Conservation (phyloP, 805 yeast species). For the Lipomyces anomalus region DNA sequence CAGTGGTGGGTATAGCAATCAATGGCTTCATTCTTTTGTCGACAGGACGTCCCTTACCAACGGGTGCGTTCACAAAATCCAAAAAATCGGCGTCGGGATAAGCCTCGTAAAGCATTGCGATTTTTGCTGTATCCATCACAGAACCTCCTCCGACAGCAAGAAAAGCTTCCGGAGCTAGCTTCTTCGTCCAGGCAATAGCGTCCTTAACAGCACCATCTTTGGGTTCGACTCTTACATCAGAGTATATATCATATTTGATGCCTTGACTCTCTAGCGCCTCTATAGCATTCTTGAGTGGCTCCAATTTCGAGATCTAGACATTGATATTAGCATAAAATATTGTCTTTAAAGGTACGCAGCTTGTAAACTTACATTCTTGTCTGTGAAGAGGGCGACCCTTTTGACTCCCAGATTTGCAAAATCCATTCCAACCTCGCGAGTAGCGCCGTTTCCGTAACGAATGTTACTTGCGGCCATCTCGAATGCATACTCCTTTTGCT, state of each 20-base stretch:
- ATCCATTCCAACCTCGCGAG: conserved; percentile 37
- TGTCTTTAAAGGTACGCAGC: background rate
- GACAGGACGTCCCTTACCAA: conserved; percentile 37
- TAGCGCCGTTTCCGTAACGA: conserved; percentile 38
- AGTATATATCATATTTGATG: conserved; percentile 33
- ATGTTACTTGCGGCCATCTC: conserved; percentile 39
- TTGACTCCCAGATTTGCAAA: conserved; percentile 32
- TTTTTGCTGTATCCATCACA: conserved; percentile 44
- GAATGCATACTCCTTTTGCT: conserved; percentile 35
- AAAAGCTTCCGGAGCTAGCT: conserved; percentile 36
- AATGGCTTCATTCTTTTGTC: conserved; percentile 35
- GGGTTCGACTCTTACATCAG: conserved; percentile 38
- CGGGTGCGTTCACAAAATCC: conserved; percentile 42
- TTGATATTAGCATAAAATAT: background rate
- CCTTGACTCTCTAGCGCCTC: conserved; percentile 34
- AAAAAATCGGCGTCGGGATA: conserved; percentile 39
- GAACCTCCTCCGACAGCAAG: conserved; percentile 46
- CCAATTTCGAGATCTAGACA: conserved; percentile 25
- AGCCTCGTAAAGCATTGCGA: conserved; percentile 39
- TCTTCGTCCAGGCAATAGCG: conserved; percentile 37
- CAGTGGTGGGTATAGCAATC: conserved; percentile 43
- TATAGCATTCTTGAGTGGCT: conserved; percentile 32
- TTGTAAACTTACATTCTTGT: conserved; percentile 24
- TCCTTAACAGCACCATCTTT: conserved; percentile 31
- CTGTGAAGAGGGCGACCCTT: conserved; percentile 37